Conservation (phyloP, 164 flowering plant species). For the Aristolochia contorta region DNA sequence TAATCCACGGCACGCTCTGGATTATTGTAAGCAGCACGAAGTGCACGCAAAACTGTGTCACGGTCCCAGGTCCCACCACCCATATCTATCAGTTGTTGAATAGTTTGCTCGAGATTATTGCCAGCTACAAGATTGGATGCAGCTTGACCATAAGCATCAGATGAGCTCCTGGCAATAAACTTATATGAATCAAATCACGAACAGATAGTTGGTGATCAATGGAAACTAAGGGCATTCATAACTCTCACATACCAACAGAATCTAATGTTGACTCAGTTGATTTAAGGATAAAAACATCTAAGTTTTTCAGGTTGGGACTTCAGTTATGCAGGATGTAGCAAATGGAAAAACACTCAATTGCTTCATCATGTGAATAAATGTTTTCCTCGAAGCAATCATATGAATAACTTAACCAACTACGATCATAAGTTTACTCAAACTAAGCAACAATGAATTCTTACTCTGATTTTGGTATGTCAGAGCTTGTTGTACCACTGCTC, state of each 20-base stretch:
- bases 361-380: too few relatives aligned
- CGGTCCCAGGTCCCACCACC: constrained; percentile 97
- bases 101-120: constrained; percentile 61
- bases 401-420: too few relatives aligned
- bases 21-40: constrained; percentile 93
- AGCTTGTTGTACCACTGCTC: constrained; percentile 17
- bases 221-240: too few relatives aligned
- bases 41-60: constrained; percentile 86
- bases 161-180: constrained; percentile 31
- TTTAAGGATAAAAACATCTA: too few relatives aligned
- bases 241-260: too few relatives aligned
- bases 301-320: too few relatives aligned
- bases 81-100: constrained; percentile 84
- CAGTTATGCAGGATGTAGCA: too few relatives aligned
- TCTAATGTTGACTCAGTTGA: too few relatives aligned
- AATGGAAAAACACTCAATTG: too few relatives aligned
- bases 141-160: constrained; percentile 69
- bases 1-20: constrained; percentile 98
- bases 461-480: constrained; percentile 27
- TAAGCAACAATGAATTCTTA: constrained; percentile 13
- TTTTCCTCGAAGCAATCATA: too few relatives aligned
- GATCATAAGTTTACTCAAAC: not conserved
- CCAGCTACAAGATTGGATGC: constrained; percentile 73
- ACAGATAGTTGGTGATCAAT: too few relatives aligned
- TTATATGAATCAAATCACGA: not conserved